phyloP scores from a whole-genome alignment of 108 stramenopile species.

The Cyclotella distinguenda region DNA sequence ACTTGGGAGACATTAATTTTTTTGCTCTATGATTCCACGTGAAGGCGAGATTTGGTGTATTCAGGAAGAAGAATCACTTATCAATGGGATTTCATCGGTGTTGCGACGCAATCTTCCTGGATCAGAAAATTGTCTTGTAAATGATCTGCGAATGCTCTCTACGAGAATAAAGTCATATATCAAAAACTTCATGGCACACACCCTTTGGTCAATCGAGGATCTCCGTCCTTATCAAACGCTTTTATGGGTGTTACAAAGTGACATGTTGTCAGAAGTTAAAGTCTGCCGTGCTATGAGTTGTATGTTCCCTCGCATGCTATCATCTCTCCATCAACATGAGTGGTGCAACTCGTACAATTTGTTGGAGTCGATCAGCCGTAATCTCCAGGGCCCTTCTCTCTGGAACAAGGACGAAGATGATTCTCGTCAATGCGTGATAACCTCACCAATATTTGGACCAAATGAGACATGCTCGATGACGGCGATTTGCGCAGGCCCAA shows the following conservation, averaged over 20 bases:
- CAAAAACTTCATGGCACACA: conserved; percentile 29
- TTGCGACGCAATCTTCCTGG: conserved; percentile 23
- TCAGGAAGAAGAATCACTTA: conserved; percentile 50
- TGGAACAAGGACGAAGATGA: conserved; percentile 51
- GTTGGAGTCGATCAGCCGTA: conserved; percentile 41
- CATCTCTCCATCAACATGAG: conserved; percentile 42
- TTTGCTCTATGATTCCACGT: neutral
- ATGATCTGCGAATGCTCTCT: conserved; percentile 22
- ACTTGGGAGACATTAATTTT: neutral
- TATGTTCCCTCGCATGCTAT: conserved; percentile 58
- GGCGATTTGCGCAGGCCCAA: conserved; percentile 42
- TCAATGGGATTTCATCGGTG: conserved; percentile 39
- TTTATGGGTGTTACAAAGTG: conserved; percentile 75
- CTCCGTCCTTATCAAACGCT: conserved; percentile 86
- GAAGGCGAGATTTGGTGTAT: conserved; percentile 62
- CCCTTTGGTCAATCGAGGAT: conserved; percentile 58
- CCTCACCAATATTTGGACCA: conserved; percentile 23
- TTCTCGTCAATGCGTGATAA: neutral
- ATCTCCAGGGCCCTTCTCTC: conserved; percentile 54
- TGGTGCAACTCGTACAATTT: conserved; percentile 68
- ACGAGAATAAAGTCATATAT: conserved; percentile 43
- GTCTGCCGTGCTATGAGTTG: conserved; percentile 43
- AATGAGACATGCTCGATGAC: conserved; percentile 15
- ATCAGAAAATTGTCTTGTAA: neutral
- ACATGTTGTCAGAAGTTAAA: conserved; percentile 19